phyloP scores from a whole-genome alignment of 23 red algal genomes.

The Cyanidioschyzon merolae region DNA sequence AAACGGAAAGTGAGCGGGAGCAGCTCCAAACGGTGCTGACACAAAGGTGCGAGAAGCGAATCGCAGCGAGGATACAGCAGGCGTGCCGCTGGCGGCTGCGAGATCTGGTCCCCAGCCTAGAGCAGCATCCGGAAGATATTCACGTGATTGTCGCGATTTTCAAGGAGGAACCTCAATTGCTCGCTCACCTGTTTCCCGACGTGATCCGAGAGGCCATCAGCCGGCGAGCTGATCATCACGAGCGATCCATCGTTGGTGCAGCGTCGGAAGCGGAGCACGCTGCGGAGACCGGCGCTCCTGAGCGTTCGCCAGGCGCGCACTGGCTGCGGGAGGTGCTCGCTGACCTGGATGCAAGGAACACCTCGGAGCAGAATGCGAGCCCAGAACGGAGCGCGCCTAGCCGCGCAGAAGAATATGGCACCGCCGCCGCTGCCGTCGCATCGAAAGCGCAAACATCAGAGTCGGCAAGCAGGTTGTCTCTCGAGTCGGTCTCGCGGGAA shows the following conservation, averaged over 20 bases:
- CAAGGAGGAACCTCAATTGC: background rate
- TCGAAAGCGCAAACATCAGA: too few relatives aligned
- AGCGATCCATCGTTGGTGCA: background rate
- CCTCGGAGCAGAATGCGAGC: too few relatives aligned
- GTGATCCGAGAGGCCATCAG: background rate
- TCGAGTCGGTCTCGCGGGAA: background rate
- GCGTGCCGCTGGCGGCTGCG: background rate
- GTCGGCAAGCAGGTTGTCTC: too few relatives aligned
- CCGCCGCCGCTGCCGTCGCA: too few relatives aligned
- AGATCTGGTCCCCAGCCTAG: background rate
- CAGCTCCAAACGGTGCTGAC: background rate
- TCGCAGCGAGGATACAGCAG: background rate
- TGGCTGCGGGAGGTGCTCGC: background rate
- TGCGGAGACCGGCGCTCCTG: too few relatives aligned
- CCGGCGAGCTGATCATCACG: background rate
- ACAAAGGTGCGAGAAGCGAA: background rate
- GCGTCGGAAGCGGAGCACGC: too few relatives aligned
- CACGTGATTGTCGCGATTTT: background rate
- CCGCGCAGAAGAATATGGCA: too few relatives aligned
- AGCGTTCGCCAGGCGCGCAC: too few relatives aligned
- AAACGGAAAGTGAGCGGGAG: background rate
- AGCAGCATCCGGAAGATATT: background rate
- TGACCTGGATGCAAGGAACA: background rate
- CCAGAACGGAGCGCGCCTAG: too few relatives aligned
- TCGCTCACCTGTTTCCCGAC: background rate